Percentiles rank a stretch among this genome's conserved stretches.
phyloP scores from a whole-genome alignment of 208 protist genomes.

The Crithidia thermophila region DNA sequence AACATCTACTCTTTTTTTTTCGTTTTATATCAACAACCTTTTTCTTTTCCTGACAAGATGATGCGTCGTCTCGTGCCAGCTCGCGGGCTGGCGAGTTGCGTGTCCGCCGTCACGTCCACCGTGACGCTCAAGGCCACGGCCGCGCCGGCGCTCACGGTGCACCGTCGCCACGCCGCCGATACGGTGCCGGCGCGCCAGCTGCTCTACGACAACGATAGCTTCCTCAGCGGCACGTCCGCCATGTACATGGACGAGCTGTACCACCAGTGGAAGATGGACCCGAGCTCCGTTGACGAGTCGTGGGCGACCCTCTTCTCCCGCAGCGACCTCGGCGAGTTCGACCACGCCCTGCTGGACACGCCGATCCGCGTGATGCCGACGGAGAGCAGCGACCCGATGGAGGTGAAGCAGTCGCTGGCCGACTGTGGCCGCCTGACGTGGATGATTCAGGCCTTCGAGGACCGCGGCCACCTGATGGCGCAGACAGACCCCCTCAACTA shows the following conservation, averaged over 20 bases:
- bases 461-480: slow-evolving; percentile 82
- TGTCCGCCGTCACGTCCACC: slow-evolving; percentile 13
- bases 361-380: slow-evolving; percentile 73
- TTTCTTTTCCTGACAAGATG: slow-evolving; percentile 32
- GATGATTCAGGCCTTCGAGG: slow-evolving; percentile 92
- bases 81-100: slow-evolving; percentile 15
- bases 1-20: neutral
- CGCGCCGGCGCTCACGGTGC: slow-evolving; percentile 1
- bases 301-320: slow-evolving; percentile 71
- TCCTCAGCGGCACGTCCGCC: slow-evolving; percentile 75
- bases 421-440: slow-evolving; percentile 80
- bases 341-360: slow-evolving; percentile 57
- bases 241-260: slow-evolving; percentile 90
- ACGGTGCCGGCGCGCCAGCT: slow-evolving; percentile 49
- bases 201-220: slow-evolving; percentile 86
- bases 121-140: slow-evolving; percentile 2
- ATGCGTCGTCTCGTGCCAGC: slow-evolving; percentile 57
- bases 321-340: slow-evolving; percentile 42
- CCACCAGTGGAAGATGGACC: slow-evolving; percentile 79
- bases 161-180: slow-evolving; percentile 24
- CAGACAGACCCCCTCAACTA: slow-evolving; percentile 85
- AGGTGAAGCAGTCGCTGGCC: slow-evolving; percentile 72
- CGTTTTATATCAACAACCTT: neutral
- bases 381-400: slow-evolving; percentile 28
- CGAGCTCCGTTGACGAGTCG: slow-evolving; percentile 71